Percentiles rank a stretch among this genome's conserved stretches.
These are phyloP conservation scores for Vaccinium macrocarpon DNA, from an alignment of 148 eudicot species.

Conservation along the genomic window DNA sequence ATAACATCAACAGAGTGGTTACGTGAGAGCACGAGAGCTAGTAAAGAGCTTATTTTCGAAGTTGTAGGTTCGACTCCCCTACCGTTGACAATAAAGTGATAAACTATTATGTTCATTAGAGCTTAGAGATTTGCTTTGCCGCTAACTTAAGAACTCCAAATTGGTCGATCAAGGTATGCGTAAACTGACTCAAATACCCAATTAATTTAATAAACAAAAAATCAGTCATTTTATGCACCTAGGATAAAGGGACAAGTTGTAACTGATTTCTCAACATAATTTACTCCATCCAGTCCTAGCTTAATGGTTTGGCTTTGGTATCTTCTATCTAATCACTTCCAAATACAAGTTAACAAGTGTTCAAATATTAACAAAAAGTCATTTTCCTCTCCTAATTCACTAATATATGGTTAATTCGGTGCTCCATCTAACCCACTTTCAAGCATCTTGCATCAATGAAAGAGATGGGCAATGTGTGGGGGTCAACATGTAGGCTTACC, in stretches of 20 bases:
- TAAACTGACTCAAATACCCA: background rate
- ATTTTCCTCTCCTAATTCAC: slow-evolving; percentile 2
- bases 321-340: background rate
- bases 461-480: background rate
- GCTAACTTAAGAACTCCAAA: background rate
- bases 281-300: background rate
- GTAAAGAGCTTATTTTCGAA: background rate
- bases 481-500: background rate
- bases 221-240: background rate
- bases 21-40: background rate
- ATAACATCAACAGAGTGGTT: too few species aligned
- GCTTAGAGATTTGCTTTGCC: too few species aligned
- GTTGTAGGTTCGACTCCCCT: background rate
- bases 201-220: background rate
- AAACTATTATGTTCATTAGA: too few species aligned
- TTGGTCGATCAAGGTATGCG: background rate
- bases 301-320: background rate
- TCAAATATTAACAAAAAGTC: background rate
- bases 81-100: too few species aligned
- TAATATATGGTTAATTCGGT: background rate
- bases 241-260: background rate
- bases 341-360: background rate
- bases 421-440: background rate
- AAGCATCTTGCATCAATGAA: background rate
- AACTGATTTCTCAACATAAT: background rate